phyloP scores from a whole-genome alignment of 495 filamentous ascomycete species.

The Annulohypoxylon maeteangense region DNA sequence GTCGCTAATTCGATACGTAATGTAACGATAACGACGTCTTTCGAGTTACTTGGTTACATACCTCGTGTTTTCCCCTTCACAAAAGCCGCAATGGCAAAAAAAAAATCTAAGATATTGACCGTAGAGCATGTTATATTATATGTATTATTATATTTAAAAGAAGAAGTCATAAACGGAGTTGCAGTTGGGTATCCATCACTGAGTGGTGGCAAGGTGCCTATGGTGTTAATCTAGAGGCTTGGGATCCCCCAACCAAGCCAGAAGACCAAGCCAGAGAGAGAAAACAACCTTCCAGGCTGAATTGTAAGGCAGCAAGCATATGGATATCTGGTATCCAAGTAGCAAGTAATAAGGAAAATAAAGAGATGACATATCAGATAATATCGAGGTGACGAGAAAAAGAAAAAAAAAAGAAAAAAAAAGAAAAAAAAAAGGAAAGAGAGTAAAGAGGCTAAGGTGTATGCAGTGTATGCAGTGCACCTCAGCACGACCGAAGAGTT shows the following conservation, averaged over 20 bases:
- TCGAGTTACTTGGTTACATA: slow-evolving; percentile 37
- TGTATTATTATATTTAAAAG: slow-evolving; percentile 22
- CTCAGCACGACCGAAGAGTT: slow-evolving; percentile 36
- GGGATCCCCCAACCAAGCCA: slow-evolving; percentile 16
- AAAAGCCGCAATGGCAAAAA: slow-evolving; percentile 25
- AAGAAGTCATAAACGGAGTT: slow-evolving; percentile 13
- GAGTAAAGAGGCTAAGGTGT: slow-evolving; percentile 18
- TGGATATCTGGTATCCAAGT: slow-evolving; percentile 35
- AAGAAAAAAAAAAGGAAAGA: slow-evolving; percentile 14
- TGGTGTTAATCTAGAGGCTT: slow-evolving; percentile 29
- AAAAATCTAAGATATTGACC: slow-evolving; percentile 16
- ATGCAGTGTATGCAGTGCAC: slow-evolving; percentile 26
- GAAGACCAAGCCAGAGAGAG: background rate
- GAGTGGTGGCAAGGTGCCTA: slow-evolving; percentile 11
- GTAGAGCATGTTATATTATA: slow-evolving; percentile 24
- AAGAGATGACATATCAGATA: slow-evolving; percentile 17
- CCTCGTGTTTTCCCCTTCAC: slow-evolving; percentile 25
- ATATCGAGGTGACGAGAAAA: slow-evolving; percentile 23
- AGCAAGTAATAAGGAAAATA: slow-evolving; percentile 18
- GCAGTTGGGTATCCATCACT: slow-evolving; percentile 11
- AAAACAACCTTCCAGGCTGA: slow-evolving; percentile 30
- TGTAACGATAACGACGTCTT: slow-evolving; percentile 19
- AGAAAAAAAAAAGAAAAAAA: slow-evolving; percentile 10
- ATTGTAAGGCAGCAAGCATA: slow-evolving; percentile 16
- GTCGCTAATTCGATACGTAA: slow-evolving; percentile 28